Conservation (phyloP, 208 protist genomes). For the Crithidia fasciculata region DNA sequence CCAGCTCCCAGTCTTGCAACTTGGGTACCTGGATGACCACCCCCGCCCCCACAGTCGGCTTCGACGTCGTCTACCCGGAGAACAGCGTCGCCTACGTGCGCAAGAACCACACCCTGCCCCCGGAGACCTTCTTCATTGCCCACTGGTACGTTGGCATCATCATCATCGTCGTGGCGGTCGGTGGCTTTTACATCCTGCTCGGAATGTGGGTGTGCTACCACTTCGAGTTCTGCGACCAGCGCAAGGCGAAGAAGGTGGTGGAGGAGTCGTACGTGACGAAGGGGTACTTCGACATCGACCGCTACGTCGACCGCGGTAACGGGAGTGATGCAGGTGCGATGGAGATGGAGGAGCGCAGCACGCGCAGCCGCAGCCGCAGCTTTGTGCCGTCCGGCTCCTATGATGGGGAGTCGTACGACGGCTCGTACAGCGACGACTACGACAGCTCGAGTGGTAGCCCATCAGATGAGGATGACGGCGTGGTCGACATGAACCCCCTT, state of each 20-base stretch:
- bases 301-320: neutral
- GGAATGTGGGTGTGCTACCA: conserved; percentile 37
- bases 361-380: conserved; percentile 3
- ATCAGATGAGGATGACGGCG: conserved; percentile 4
- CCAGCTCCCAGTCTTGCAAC: neutral
- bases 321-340: neutral
- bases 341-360: conserved; percentile 18
- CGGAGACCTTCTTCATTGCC: conserved; percentile 25
- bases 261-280: conserved; percentile 28
- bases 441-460: neutral
- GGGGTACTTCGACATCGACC: conserved; percentile 35
- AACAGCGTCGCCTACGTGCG: conserved; percentile 28
- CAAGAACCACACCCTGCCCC: neutral
- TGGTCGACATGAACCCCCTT: conserved; percentile 25
- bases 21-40: conserved; percentile 17
- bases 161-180: conserved; percentile 32
- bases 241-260: conserved; percentile 40
- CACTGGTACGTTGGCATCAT: conserved; percentile 51
- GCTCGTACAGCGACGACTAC: conserved; percentile 21
- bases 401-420: conserved; percentile 3
- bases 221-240: conserved; percentile 39
- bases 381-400: neutral
- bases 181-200: conserved; percentile 27
- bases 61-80: conserved; percentile 15
- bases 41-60: neutral